phyloP scores from a whole-genome alignment of 176 grass and related monocot species.

The Cocos nucifera region DNA sequence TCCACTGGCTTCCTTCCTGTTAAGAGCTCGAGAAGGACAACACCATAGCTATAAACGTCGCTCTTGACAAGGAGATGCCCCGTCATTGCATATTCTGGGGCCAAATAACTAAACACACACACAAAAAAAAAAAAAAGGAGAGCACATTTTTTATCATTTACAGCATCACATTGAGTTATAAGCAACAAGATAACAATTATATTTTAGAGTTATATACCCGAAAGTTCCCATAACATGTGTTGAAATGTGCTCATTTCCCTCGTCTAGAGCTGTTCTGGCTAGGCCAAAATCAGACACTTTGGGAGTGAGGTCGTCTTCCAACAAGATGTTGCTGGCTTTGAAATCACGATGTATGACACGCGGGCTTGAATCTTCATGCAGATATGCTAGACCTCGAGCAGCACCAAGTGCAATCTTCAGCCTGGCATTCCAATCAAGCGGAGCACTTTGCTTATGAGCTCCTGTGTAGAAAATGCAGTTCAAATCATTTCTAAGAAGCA shows the following conservation, averaged over 20 bases:
- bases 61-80: constrained; percentile 98
- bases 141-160: constrained; percentile 4
- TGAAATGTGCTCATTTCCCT: constrained; percentile 86
- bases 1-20: constrained; percentile 90
- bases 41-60: constrained; percentile 97
- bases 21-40: constrained; percentile 93
- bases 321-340: constrained; percentile 94
- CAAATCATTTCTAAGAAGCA: too few relatives aligned
- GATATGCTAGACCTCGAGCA: constrained; percentile 76
- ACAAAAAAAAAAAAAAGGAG: not conserved
- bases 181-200: constrained; percentile 17
- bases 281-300: constrained; percentile 97
- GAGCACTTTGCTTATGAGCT: constrained; percentile 43
- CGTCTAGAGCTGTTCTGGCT: constrained; percentile 61
- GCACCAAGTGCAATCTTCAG: constrained; percentile 90
- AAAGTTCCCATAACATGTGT: constrained; percentile 99
- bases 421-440: constrained; percentile 77
- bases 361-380: constrained; percentile 97
- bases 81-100: constrained; percentile 98
- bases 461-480: constrained; percentile 32
- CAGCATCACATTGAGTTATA: constrained; percentile 9
- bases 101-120: constrained; percentile 75
- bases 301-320: constrained; percentile 82
- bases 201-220: constrained; percentile 44
- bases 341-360: constrained; percentile 99